These are phyloP conservation scores for Saturnispora gosingensis DNA, from an alignment of 805 yeast genomes.

Conservation along the genomic window DNA sequence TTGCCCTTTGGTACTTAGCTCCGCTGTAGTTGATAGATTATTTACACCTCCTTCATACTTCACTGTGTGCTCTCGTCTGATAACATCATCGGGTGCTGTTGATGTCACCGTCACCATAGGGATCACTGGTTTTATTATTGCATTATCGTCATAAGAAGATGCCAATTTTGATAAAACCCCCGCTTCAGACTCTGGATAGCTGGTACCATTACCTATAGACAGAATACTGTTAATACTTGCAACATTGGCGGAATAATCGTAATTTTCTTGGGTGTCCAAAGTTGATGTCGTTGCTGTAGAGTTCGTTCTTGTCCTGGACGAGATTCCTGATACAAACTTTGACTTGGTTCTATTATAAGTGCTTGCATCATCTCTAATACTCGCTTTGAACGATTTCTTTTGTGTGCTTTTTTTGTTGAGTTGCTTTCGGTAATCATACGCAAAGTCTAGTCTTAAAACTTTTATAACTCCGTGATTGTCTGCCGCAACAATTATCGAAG, in stretches of 20 bases:
- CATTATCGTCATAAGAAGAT: background rate
- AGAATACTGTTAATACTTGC: background rate
- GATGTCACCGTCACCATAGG: background rate
- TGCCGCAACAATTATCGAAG: conserved; percentile 58
- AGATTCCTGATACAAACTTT: background rate
- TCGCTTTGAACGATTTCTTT: background rate
- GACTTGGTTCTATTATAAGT: background rate
- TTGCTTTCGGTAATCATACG: conserved; percentile 36
- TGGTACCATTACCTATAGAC: background rate
- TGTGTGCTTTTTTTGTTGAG: conserved; percentile 3
- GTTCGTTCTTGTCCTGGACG: conserved; percentile 1
- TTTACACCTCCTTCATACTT: background rate
- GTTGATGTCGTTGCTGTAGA: conserved; percentile 1
- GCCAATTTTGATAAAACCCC: background rate
- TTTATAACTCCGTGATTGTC: conserved; percentile 67
- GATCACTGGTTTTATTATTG: background rate
- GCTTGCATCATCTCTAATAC: background rate
- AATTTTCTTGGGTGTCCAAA: background rate
- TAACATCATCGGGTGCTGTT: background rate
- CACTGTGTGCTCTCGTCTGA: background rate
- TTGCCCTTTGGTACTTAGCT: background rate
- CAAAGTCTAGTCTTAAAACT: conserved; percentile 73
- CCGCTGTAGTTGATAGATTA: background rate
- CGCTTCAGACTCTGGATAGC: background rate
- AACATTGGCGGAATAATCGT: background rate